Conservation (phyloP, 208 protist genomes). For the Trypanosoma melophagium region DNA sequence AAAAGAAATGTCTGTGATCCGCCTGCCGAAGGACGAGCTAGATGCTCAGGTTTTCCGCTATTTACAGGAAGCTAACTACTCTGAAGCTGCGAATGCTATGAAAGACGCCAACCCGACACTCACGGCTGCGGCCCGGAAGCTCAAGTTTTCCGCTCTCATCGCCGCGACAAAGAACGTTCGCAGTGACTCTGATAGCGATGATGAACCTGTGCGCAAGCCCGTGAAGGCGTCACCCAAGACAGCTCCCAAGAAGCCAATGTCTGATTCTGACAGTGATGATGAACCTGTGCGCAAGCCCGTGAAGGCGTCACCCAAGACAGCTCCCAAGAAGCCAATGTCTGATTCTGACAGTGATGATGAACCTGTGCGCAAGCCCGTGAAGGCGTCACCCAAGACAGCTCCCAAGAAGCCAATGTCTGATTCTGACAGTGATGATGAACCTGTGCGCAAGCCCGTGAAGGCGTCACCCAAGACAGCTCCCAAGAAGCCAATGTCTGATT, state of each 20-base stretch:
- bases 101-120: conserved; percentile 68
- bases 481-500: too few relatives aligned
- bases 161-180: conserved; percentile 29
- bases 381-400: conserved; percentile 54
- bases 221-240: too few relatives aligned
- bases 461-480: too few relatives aligned
- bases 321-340: conserved; percentile 35
- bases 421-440: conserved; percentile 55
- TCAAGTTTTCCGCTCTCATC: conserved; percentile 55
- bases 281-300: conserved; percentile 63
- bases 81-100: conserved; percentile 64
- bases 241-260: conserved; percentile 33
- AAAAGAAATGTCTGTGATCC: conserved; percentile 33
- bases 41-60: conserved; percentile 88
- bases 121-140: conserved; percentile 43
- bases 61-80: conserved; percentile 70
- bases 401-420: conserved; percentile 47
- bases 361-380: conserved; percentile 60
- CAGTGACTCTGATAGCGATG: conserved; percentile 39
- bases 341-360: conserved; percentile 57
- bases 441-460: too few relatives aligned
- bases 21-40: conserved; percentile 76
- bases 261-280: conserved; percentile 47
- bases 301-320: conserved; percentile 58
- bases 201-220: conserved; percentile 64